Evolutionary conservation across 192 early-diverging fungal species (phyloP).

Genomic region (Podila epicladia): DNA sequence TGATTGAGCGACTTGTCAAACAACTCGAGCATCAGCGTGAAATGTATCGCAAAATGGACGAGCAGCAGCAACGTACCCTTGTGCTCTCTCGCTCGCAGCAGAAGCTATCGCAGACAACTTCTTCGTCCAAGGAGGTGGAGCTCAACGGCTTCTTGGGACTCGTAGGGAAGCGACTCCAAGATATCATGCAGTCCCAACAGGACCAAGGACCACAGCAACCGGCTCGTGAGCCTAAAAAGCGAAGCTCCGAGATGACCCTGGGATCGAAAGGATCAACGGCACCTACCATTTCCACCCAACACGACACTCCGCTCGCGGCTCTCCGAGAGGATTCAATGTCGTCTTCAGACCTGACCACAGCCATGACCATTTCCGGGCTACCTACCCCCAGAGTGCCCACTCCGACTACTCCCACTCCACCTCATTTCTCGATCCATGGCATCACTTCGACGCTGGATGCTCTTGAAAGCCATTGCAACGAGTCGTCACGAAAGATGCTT

Average conservation of each 20-base stretch:
- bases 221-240: neutral
- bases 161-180: constrained; percentile 17
- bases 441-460: constrained; percentile 34
- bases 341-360: constrained; percentile 1
- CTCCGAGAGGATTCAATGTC: constrained; percentile 19
- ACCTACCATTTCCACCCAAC: neutral
- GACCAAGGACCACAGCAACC: constrained; percentile 20
- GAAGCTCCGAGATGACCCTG: neutral
- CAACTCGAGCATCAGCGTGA: constrained; percentile 45
- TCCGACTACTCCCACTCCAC: neutral
- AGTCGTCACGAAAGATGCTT: constrained; percentile 36
- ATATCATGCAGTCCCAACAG: constrained; percentile 16
- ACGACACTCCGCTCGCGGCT: neutral
- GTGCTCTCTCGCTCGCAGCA: constrained; percentile 29
- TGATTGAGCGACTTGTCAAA: constrained; percentile 51
- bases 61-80: constrained; percentile 39
- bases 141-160: constrained; percentile 8
- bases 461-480: constrained; percentile 34
- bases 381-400: neutral
- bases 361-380: neutral
- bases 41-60: constrained; percentile 29
- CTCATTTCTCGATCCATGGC: constrained; percentile 16
- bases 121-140: constrained; percentile 14
- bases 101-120: neutral
- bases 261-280: neutral